Conservation (phyloP, 352 stramenopile genomes). For the Phytopythium montanum region DNA sequence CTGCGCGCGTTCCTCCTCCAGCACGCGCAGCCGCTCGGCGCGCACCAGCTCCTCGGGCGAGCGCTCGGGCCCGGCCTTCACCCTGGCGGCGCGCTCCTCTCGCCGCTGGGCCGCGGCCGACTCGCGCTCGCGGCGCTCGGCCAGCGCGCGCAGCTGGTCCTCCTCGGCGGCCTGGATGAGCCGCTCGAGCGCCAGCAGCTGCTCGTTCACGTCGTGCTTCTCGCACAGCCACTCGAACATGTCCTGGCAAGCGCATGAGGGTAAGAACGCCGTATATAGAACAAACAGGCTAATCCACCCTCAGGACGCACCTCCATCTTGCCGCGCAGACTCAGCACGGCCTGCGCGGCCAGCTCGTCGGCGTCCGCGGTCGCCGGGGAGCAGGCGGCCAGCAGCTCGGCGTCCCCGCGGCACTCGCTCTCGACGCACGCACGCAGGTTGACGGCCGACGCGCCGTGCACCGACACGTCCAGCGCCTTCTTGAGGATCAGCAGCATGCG, state of each 20-base stretch:
- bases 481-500: conserved; percentile 60
- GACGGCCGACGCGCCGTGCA: conserved; percentile 40
- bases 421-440: conserved; percentile 50
- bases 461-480: conserved; percentile 62
- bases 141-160: conserved; percentile 27
- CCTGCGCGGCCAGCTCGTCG: conserved; percentile 46
- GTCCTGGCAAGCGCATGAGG: conserved; percentile 5
- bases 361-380: conserved; percentile 35
- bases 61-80: conserved; percentile 6
- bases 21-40: conserved; percentile 38
- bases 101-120: conserved; percentile 4
- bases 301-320: conserved; percentile 30
- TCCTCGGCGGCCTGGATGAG: conserved; percentile 43
- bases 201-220: conserved; percentile 38
- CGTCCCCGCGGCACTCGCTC: conserved; percentile 41
- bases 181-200: conserved; percentile 48
- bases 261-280: neutral
- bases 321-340: conserved; percentile 46
- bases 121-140: conserved; percentile 18
- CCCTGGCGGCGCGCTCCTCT: conserved; percentile 8
- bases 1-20: conserved; percentile 48
- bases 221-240: conserved; percentile 51
- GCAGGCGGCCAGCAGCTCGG: conserved; percentile 46
- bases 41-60: conserved; percentile 39
- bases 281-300: neutral